These are phyloP conservation scores for Candida germanica DNA, from an alignment of 805 yeast species.

Conservation along the genomic window DNA sequence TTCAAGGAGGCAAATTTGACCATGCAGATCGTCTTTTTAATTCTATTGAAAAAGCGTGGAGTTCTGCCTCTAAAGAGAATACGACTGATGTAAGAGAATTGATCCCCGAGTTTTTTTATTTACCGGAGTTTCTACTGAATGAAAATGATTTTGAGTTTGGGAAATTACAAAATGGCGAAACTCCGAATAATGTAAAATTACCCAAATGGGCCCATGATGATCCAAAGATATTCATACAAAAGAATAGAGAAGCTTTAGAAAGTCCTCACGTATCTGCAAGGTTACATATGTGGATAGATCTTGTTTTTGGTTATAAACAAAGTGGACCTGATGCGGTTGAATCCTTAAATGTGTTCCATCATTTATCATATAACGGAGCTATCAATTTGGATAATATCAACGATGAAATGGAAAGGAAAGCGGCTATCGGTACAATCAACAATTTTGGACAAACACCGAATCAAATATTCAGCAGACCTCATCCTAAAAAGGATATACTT, in stretches of 20 bases:
- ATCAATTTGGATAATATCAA: constrained; percentile 70
- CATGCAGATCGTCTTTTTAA: constrained; percentile 81
- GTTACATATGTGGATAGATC: constrained; percentile 80
- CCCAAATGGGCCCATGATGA: constrained; percentile 87
- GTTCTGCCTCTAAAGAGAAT: constrained; percentile 71
- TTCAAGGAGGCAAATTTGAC: constrained; percentile 88
- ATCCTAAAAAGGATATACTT: constrained; percentile 48
- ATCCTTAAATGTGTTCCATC: constrained; percentile 76
- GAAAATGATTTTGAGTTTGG: constrained; percentile 71
- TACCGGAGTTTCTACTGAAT: constrained; percentile 76
- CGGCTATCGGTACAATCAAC: constrained; percentile 80
- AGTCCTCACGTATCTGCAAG: constrained; percentile 75
- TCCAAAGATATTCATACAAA: constrained; percentile 67
- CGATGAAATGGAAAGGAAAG: constrained; percentile 70
- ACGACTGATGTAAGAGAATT: constrained; percentile 87
- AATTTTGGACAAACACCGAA: constrained; percentile 91
- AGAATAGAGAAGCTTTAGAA: constrained; percentile 80
- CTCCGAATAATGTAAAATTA: constrained; percentile 58
- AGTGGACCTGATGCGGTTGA: constrained; percentile 66
- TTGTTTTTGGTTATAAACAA: constrained; percentile 79
- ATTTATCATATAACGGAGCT: constrained; percentile 80
- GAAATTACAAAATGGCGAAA: constrained; percentile 56
- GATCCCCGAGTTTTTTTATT: constrained; percentile 79
- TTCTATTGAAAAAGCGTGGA: constrained; percentile 77
- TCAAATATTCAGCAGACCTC: constrained; percentile 67